phyloP scores from a whole-genome alignment of 1,284 basidiomycete genomes.

The Marasmius sp. region DNA sequence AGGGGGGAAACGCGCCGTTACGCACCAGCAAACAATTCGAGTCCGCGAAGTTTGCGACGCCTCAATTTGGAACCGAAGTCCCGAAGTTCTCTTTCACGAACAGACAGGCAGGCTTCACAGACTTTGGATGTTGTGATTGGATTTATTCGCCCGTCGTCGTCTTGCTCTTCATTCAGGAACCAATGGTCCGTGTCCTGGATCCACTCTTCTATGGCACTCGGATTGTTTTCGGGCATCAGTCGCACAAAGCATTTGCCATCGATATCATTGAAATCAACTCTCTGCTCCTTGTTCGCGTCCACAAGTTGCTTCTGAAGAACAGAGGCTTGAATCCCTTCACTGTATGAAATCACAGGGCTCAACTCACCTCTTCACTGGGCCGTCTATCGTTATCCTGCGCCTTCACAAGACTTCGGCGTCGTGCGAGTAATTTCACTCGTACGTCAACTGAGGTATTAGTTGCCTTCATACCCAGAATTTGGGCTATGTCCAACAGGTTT shows the following conservation, averaged over 20 bases:
- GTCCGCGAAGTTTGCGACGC: slow-evolving; percentile 43
- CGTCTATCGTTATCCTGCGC: background rate
- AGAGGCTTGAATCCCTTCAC: background rate
- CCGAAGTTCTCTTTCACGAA: slow-evolving; percentile 27
- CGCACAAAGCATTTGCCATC: slow-evolving; percentile 49
- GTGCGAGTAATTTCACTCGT: background rate
- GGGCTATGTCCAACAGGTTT: background rate
- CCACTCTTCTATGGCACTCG: slow-evolving; percentile 44
- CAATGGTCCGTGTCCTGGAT: slow-evolving; percentile 52
- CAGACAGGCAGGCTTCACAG: slow-evolving; percentile 39
- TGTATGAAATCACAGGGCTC: background rate
- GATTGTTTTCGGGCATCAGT: slow-evolving; percentile 24
- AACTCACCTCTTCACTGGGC: slow-evolving; percentile 4
- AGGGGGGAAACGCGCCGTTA: slow-evolving; percentile 1
- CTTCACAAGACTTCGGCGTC: background rate
- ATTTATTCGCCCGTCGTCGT: slow-evolving; percentile 25
- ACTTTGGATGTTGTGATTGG: slow-evolving; percentile 28
- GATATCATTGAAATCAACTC: slow-evolving; percentile 35
- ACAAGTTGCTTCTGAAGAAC: slow-evolving; percentile 45
- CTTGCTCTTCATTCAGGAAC: slow-evolving; percentile 41
- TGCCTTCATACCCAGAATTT: background rate
- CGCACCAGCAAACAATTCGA: slow-evolving; percentile 68
- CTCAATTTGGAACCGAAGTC: slow-evolving; percentile 29
- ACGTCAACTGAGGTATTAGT: background rate
- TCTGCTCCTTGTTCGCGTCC: slow-evolving; percentile 26